A percentile compares a stretch with the other conserved stretches of the same genome.
phyloP scores from a whole-genome alignment of 257 asterid species.

The Eustoma russellianum region DNA sequence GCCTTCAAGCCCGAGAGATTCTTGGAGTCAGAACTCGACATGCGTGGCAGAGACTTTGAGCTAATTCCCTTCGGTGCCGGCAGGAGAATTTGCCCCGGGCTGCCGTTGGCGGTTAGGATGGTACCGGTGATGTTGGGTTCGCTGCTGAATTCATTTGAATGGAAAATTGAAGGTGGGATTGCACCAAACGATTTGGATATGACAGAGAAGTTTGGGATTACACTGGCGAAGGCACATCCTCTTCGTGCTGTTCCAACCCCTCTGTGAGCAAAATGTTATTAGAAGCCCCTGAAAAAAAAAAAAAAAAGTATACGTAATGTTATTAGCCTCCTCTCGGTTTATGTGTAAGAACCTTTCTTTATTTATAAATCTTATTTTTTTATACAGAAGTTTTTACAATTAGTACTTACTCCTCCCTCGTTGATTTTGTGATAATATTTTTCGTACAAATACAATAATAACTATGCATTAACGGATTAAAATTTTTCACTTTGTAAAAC shows the following conservation, averaged over 20 bases:
- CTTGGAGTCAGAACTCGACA: slow-evolving; percentile 32
- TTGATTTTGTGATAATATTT: no score
- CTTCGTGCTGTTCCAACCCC: slow-evolving; percentile 42
- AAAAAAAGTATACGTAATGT: no score
- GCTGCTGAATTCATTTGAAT: slow-evolving; percentile 47
- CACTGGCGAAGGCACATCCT: slow-evolving; percentile 45
- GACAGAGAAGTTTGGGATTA: slow-evolving; percentile 63
- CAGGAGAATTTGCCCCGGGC: slow-evolving; percentile 66
- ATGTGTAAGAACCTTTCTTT: no score
- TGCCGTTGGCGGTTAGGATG: slow-evolving; percentile 42
- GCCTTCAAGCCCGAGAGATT: slow-evolving; percentile 64
- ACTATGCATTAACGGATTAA: no score
- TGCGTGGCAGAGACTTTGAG: slow-evolving; percentile 54
- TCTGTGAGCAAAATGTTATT: no score
- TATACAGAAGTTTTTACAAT: no score
- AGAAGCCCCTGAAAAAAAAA: no score
- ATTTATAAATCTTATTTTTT: no score
- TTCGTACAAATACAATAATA: no score
- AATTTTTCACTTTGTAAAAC: no score
- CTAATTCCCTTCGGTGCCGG: slow-evolving; percentile 75
- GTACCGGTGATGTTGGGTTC: slow-evolving; percentile 59
- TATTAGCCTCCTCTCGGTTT: no score
- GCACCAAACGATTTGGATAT: slow-evolving; percentile 34
- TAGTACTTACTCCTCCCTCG: no score
- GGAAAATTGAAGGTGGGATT: slow-evolving; percentile 39